Evolutionary conservation across 1,139 yeast species (phyloP).

Genomic region (Diutina mesorugosa): DNA sequence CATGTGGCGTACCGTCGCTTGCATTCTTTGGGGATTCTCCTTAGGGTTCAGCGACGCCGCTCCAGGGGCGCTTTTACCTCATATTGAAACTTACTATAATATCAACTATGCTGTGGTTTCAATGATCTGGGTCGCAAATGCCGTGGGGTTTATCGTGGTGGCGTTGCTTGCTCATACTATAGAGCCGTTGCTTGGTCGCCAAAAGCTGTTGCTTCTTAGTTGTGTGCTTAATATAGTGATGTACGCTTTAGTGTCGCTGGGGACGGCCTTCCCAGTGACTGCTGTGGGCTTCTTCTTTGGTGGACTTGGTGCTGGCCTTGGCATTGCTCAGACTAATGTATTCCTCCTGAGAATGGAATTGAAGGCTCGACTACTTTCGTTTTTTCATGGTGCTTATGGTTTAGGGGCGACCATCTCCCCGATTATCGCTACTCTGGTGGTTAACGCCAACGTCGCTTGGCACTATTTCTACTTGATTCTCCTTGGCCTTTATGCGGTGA

Average conservation of each 20-base stretch:
- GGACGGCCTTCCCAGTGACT: slow-evolving; percentile 23
- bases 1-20: slow-evolving; percentile 25
- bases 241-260: slow-evolving; percentile 28
- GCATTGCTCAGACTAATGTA: slow-evolving; percentile 44
- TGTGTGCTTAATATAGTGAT: slow-evolving; percentile 20
- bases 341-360: slow-evolving; percentile 38
- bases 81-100: slow-evolving; percentile 23
- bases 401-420: slow-evolving; percentile 54
- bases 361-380: slow-evolving; percentile 38
- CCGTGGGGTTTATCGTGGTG: slow-evolving; percentile 24
- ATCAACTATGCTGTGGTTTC: slow-evolving; percentile 31
- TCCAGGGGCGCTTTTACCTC: slow-evolving; percentile 30
- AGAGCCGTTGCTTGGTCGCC: slow-evolving; percentile 27
- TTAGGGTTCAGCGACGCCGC: slow-evolving; percentile 23
- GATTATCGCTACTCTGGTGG: slow-evolving; percentile 40
- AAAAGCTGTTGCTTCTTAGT: slow-evolving; percentile 25
- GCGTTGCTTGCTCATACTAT: slow-evolving; percentile 21
- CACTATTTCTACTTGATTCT: slow-evolving; percentile 37
- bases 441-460: slow-evolving; percentile 37
- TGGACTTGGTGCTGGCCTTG: slow-evolving; percentile 47
- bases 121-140: slow-evolving; percentile 30
- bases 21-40: slow-evolving; percentile 24
- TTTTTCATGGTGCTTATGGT: slow-evolving; percentile 50
- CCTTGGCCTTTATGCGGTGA: slow-evolving; percentile 22
- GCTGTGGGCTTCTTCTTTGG: slow-evolving; percentile 44